phyloP scores from a whole-genome alignment of 768 basidiomycete species.

The Leccinellum albellum region DNA sequence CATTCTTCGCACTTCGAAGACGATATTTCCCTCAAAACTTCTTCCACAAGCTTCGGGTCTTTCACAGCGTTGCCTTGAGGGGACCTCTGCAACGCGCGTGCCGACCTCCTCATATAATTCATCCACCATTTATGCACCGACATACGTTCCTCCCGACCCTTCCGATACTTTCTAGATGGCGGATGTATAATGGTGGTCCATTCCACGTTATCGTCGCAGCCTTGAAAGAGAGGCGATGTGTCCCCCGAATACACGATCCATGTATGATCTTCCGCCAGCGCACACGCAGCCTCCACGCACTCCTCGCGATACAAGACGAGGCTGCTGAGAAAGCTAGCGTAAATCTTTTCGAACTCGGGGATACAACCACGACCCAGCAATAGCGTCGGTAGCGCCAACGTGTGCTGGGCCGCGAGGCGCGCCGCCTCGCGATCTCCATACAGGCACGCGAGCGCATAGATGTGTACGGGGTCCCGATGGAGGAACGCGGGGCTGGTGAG shows the following conservation, averaged over 20 bases:
- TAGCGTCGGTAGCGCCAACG: constrained; percentile 1
- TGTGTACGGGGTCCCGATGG: neutral
- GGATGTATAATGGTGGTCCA: neutral
- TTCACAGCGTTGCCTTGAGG: constrained; percentile 1
- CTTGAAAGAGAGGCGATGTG: neutral
- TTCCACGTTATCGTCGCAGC: neutral
- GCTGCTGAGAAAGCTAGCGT: constrained; percentile 2
- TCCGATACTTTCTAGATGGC: constrained; percentile 4
- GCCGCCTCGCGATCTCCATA: neutral
- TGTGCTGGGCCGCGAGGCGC: constrained; percentile 7
- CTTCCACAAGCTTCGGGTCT: neutral
- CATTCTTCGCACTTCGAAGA: constrained; percentile 3
- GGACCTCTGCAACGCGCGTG: neutral
- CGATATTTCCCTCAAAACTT: neutral
- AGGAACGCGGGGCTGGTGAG: constrained; percentile 3
- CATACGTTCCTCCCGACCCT: neutral
- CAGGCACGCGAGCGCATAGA: constrained; percentile 15
- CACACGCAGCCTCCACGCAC: neutral
- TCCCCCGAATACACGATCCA: neutral
- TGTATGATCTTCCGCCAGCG: constrained; percentile 4
- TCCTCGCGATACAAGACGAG: constrained; percentile 11
- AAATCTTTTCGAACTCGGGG: constrained; percentile 12
- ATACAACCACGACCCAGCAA: neutral
- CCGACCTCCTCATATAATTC: constrained; percentile 13
- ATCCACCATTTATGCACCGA: constrained; percentile 13